Base-by-base conservation (phyloP, 2,329 filamentous ascomycete genomes). In the Fusarium sp. region DNA sequence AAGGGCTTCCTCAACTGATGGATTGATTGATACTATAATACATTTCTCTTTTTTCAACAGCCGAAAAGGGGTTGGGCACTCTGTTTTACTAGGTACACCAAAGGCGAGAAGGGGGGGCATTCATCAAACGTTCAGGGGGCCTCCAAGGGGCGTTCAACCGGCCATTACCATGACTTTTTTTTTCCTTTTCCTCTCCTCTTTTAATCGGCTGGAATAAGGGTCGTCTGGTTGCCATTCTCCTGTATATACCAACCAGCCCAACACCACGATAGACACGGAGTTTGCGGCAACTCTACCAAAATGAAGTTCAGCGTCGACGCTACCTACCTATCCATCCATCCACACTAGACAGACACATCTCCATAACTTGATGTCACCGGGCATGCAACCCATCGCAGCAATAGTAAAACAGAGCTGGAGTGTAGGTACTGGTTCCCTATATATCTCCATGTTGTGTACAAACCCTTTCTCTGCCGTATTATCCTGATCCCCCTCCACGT, bases 1-100 rank as follows among this genome's bases (percentile, higher is more conserved):
- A 99, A 99, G 85, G 96, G 96, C 69, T 99, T 98, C 84, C 92
- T 99, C 81, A 99, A 99, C 82, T 99, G 86, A 46, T 46, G 25
- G 20, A 27, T 46, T 27, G 23, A 49, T 27, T 49, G 44, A 88
- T 64, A 55, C 67, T 64, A 62, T 60, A 67, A 65, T 72, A 65
- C 65, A 49, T 25, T 65, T 67, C 49, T 65, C 59, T 69, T 67
- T 59, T 18, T 62, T 67, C 46, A 50, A 40, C 53, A 31, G 51
- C 38, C 25, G 36, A 40, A 59, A 49, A 36, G 40, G 29, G 44
- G 61, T 36, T 56, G 56, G 44, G 50, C 61, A 61, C 57, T 68
- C 58, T 62, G 44, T 65, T 67, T 69, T 58, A 65, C 62, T 56
- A 61, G 60, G 58, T 50, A 70, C 38, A 44, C 61, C 31, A 58